A percentile compares a stretch with the other conserved stretches of the same genome.
phyloP scores from a whole-genome alignment of 305 asterid species.

The Fraxinus greggii region DNA sequence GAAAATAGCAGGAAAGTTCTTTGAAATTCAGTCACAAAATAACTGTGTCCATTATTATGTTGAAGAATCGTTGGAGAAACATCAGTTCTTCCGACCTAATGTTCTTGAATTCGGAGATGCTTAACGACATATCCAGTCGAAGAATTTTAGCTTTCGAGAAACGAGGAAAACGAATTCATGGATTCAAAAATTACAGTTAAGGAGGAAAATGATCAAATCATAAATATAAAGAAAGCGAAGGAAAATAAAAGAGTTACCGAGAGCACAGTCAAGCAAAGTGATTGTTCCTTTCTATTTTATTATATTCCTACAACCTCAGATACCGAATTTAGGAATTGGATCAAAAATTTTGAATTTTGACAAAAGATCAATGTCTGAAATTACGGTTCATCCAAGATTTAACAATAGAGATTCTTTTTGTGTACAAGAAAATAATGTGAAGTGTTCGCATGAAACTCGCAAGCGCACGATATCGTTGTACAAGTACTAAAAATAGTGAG shows the following conservation, averaged over 20 bases:
- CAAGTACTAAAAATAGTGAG: no score
- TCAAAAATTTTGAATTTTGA: not conserved
- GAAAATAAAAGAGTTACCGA: constrained; percentile 34
- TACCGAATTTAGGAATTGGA: not conserved
- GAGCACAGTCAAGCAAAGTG: constrained; percentile 24
- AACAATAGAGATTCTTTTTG: not conserved
- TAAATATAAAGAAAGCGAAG: constrained; percentile 29
- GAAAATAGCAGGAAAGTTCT: not conserved
- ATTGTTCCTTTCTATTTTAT: not conserved
- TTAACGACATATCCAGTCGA: constrained; percentile 32
- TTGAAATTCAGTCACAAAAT: constrained; percentile 51
- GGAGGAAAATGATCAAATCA: constrained; percentile 14
- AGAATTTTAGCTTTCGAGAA: not conserved
- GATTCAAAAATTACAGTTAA: not conserved
- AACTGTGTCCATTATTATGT: constrained; percentile 32
- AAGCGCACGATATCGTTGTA: no score
- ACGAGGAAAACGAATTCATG: not conserved
- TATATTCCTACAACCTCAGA: constrained; percentile 1
- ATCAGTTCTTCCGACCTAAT: constrained; percentile 58
- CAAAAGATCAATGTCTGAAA: constrained; percentile 64
- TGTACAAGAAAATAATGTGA: constrained; percentile 7
- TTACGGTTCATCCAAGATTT: constrained; percentile 51
- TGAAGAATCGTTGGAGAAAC: constrained; percentile 72
- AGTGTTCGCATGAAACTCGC: no score
- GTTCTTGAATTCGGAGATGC: constrained; percentile 49